These are phyloP conservation scores for Rhynchospora breviuscula DNA, from an alignment of 176 grass and related monocot genomes.

Conservation along the genomic window DNA sequence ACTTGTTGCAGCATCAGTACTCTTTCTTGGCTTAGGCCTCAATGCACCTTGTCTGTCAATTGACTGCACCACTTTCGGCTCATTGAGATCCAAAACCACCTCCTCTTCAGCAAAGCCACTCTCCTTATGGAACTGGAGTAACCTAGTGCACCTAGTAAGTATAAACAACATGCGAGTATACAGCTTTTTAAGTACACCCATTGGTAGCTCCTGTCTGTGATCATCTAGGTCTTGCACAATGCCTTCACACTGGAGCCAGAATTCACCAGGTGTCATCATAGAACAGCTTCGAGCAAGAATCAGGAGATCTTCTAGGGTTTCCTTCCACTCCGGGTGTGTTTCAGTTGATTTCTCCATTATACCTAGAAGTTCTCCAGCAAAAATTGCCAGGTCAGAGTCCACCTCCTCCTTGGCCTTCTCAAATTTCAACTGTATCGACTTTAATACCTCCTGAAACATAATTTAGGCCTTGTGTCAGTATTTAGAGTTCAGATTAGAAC, in stretches of 20 bases:
- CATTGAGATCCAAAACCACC: constrained; percentile 63
- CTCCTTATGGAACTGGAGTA: constrained; percentile 98
- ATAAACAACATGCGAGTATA: constrained; percentile 97
- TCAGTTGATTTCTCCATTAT: constrained; percentile 95
- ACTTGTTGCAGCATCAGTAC: constrained; percentile 29
- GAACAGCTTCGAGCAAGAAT: constrained; percentile 96
- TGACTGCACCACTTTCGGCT: constrained; percentile 62
- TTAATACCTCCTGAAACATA: constrained; percentile 77
- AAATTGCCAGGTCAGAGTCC: constrained; percentile 85
- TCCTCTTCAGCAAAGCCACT: constrained; percentile 87
- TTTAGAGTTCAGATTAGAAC: neutral
- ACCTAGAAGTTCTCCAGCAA: constrained; percentile 92
- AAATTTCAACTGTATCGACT: constrained; percentile 88
- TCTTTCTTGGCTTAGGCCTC: constrained; percentile 32
- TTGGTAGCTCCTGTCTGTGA: constrained; percentile 76
- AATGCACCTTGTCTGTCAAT: constrained; percentile 54
- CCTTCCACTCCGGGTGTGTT: constrained; percentile 94
- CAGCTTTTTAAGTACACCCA: constrained; percentile 91
- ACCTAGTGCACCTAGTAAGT: constrained; percentile 92
- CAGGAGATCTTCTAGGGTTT: constrained; percentile 92
- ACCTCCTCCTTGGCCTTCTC: constrained; percentile 99
- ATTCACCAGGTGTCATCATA: constrained; percentile 87
- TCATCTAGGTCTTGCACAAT: constrained; percentile 99
- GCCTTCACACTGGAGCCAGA: constrained; percentile 98
- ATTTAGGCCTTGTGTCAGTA: neutral